Evolutionary conservation across 169 alveolate species (phyloP).

Genomic region (Cystoisospora suis): DNA sequence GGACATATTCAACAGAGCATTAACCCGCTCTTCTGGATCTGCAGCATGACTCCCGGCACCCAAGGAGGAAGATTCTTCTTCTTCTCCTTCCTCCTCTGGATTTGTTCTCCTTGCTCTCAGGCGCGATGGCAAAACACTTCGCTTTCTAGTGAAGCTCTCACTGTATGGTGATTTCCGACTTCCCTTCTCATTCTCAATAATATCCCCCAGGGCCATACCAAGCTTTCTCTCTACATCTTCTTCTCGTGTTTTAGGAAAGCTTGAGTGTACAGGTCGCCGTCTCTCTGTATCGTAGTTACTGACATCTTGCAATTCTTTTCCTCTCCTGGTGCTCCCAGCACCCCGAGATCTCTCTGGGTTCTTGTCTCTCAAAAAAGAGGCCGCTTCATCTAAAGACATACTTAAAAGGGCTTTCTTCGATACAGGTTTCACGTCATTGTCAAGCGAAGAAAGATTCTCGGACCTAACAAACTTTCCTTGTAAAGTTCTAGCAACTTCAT

Average conservation of each 20-base stretch:
- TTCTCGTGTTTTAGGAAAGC: background rate
- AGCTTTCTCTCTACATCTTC: background rate
- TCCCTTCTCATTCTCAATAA: background rate
- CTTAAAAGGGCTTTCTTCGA: too few species aligned
- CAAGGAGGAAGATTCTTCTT: background rate
- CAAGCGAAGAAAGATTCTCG: too few species aligned
- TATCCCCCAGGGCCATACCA: background rate
- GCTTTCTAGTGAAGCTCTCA: background rate
- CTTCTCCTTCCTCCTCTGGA: background rate
- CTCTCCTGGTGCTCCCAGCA: background rate
- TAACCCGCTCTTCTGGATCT: background rate
- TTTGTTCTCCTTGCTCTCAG: background rate
- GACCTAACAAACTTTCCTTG: too few species aligned
- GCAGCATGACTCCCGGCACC: background rate
- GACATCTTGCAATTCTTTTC: background rate
- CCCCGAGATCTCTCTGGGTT: background rate
- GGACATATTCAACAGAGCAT: background rate
- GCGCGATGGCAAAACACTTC: too few species aligned
- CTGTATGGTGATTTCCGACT: background rate
- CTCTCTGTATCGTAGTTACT: background rate
- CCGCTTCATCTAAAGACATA: background rate
- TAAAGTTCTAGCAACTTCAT: too few species aligned
- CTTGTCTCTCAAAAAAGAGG: too few species aligned
- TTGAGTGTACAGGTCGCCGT: background rate
- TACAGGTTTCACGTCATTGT: too few species aligned